Evolutionary conservation across 2,329 filamentous ascomycete genomes (phyloP).

Genomic region (Cercospora sp.): DNA sequence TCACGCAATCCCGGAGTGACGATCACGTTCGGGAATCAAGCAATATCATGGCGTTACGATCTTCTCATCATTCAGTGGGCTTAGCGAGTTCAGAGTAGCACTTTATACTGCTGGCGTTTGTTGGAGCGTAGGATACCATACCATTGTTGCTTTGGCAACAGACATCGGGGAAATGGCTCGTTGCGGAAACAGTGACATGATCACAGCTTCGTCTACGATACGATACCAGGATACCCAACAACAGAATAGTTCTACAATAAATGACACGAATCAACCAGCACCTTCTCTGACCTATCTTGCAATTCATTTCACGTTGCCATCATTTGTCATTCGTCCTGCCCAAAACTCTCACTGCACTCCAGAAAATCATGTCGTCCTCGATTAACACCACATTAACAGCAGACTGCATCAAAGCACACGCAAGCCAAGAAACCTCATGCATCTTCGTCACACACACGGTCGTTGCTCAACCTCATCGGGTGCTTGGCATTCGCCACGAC

Average conservation of each 20-base stretch:
- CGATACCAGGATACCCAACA: neutral
- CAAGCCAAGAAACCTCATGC: neutral
- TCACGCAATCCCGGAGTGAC: slow-evolving; percentile 3
- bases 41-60: neutral
- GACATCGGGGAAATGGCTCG: neutral
- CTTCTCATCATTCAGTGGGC: neutral
- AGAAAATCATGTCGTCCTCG: too few species aligned
- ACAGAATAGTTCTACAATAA: neutral
- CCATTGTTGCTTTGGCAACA: neutral
- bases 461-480: neutral
- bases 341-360: too few species aligned
- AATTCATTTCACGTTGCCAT: neutral
- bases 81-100: neutral
- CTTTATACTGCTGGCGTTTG: neutral
- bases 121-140: neutral
- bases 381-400: neutral
- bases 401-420: neutral
- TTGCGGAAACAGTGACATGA: neutral
- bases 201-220: neutral
- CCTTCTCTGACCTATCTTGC: neutral
- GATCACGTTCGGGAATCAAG: neutral
- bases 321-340: neutral
- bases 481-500: neutral
- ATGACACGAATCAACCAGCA: neutral
- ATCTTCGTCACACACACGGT: neutral